Percentiles rank a stretch among this genome's conserved stretches.
phyloP scores from a whole-genome alignment of 805 yeast genomes.

The Wickerhamomyces subpelliculosus region DNA sequence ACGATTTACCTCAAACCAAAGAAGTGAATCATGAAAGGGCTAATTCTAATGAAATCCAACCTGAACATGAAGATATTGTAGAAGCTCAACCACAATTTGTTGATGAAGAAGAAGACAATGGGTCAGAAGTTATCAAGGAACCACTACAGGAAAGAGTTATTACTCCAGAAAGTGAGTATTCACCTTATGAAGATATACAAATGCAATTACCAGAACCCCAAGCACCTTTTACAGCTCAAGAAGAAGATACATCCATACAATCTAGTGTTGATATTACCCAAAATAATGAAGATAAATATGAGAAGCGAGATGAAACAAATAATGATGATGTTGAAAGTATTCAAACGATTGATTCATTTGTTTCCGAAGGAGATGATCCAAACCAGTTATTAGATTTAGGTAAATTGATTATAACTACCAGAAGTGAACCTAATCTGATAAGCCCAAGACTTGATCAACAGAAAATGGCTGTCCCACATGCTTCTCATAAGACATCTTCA shows the following conservation, averaged over 20 bases:
- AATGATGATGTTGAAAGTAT: neutral
- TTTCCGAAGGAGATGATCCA: constrained; percentile 2
- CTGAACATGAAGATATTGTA: too few relatives aligned
- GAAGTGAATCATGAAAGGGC: too few relatives aligned
- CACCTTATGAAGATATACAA: too few relatives aligned
- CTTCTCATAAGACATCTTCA: too few relatives aligned
- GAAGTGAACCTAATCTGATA: constrained; percentile 3
- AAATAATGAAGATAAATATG: neutral
- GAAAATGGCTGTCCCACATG: neutral
- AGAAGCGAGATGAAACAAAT: constrained; percentile 1
- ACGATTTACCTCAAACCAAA: too few relatives aligned
- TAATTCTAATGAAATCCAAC: too few relatives aligned
- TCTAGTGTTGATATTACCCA: too few relatives aligned
- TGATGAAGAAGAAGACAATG: neutral
- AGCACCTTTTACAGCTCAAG: too few relatives aligned
- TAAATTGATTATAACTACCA: constrained; percentile 10
- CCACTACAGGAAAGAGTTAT: too few relatives aligned
- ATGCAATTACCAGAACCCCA: too few relatives aligned
- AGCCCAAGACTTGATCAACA: neutral
- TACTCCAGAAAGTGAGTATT: neutral
- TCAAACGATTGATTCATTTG: neutral
- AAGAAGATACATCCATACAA: too few relatives aligned
- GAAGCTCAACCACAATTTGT: neutral
- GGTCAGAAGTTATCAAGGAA: too few relatives aligned
- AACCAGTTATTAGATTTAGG: constrained; percentile 14